Base-by-base conservation (phyloP, 805 yeast species). In the Candida mattraensis region DNA sequence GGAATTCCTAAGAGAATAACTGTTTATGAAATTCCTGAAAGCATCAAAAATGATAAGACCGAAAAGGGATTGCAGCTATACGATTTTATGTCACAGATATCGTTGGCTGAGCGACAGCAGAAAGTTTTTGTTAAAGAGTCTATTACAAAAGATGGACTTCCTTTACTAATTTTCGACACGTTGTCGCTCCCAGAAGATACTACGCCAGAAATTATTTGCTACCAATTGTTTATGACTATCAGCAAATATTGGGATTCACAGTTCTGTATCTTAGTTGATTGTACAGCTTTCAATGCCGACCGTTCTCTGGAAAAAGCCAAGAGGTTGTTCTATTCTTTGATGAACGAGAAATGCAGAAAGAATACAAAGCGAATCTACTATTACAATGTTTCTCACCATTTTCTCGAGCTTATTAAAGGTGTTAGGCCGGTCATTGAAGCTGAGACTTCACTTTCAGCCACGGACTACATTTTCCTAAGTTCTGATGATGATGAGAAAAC, bases 31-130 rank as follows among this genome's bases (percentile, higher is more conserved):
- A 73, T 80, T 13, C 77, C 83, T 0, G 66, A 69, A 4, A 66
- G 69, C 12, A 69, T 77, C 21, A 74, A 71, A 39, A 70, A 70
- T 22, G 69, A 70, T 30, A 66, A 62, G 24, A 46, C 63, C 30
- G 75, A 73, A 24, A 67, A 64, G 22, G 72, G 74, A 32, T 61
- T 72, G 1, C 75, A 73, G 38, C 64, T 80, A 17, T 78, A 76
- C 48, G 94, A 87, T 38, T 84, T 84, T 46, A 80, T 87, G 87
- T 72, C 78, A 17, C 79, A 77, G 37, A 72, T 78, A 60, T 67
- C 87, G 0, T 63, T 74, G 29, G 71, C 73, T 40, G 78, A 80
- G 40, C 59, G 71, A 8, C 74, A 72, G 4, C 44, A 54, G n/a
- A 55, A 69, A 5, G 51, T 64, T 0, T 63, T 80, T 23, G 69